These are phyloP conservation scores for Beta vulgaris DNA, from an alignment of 148 eudicot species.

Conservation along the genomic window DNA sequence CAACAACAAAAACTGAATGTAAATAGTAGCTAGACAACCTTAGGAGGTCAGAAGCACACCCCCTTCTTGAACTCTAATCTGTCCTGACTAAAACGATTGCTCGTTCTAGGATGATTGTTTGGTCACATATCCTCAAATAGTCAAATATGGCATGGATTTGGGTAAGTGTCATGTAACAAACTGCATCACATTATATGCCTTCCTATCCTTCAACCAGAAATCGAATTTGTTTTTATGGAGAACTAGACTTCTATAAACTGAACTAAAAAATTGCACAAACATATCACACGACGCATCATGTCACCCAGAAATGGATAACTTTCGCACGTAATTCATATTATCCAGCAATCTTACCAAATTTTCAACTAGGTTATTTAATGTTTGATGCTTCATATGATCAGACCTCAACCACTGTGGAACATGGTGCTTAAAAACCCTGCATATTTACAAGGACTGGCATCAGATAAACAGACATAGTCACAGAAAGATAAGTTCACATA, in stretches of 20 bases:
- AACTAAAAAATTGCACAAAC: not conserved
- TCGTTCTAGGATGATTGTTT: not conserved
- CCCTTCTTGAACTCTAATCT: not conserved
- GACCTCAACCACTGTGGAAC: slow-evolving; percentile 60
- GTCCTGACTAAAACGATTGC: not conserved
- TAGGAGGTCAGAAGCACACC: not conserved
- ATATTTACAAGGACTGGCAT: slow-evolving; percentile 14
- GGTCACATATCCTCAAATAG: not conserved
- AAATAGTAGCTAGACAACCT: no score
- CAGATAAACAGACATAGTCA: not conserved
- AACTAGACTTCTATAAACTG: not conserved
- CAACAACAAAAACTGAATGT: not conserved
- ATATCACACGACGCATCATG: not conserved
- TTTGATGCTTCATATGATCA: slow-evolving; percentile 47
- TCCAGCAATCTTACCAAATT: slow-evolving; percentile 46
- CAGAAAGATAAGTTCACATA: not conserved
- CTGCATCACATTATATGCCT: not conserved
- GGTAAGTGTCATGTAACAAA: not conserved
- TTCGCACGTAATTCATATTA: not conserved
- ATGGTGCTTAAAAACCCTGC: slow-evolving; percentile 84
- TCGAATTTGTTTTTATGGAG: not conserved
- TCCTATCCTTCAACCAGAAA: not conserved
- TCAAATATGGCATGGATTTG: not conserved
- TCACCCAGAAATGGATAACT: not conserved
- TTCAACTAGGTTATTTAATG: slow-evolving; percentile 47